Conservation (phyloP, 2,329 filamentous ascomycete species). For the Fusarium metavorans region DNA sequence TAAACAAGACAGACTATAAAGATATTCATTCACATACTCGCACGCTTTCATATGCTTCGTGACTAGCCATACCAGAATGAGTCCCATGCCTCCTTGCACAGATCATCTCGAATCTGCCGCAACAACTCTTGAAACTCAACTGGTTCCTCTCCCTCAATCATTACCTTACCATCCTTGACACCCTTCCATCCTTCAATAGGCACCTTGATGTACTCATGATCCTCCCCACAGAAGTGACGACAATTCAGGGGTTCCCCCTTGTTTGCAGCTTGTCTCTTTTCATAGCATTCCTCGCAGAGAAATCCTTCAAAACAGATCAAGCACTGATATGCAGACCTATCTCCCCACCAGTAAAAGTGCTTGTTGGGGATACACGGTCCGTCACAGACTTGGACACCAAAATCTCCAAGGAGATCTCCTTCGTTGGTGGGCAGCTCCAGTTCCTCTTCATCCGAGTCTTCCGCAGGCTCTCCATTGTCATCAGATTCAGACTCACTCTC, state of each 20-base stretch:
- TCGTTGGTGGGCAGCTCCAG: conserved; percentile 20
- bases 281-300: conserved; percentile 32
- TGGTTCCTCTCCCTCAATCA: conserved; percentile 32
- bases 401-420: conserved; percentile 17
- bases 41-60: neutral
- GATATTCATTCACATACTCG: neutral
- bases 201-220: conserved; percentile 29
- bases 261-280: conserved; percentile 19
- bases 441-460: neutral
- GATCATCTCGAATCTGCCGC: conserved; percentile 10
- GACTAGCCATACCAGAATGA: conserved; percentile 14
- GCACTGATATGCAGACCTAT: conserved; percentile 18
- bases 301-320: conserved; percentile 8
- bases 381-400: neutral
- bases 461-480: neutral
- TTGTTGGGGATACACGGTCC: conserved; percentile 13
- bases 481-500: neutral
- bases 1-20: neutral
- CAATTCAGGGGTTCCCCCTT: conserved; percentile 13
- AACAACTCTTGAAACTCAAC: conserved; percentile 29
- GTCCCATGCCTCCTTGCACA: conserved; percentile 28
- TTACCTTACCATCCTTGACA: conserved; percentile 30
- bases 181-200: conserved; percentile 36
- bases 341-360: conserved; percentile 30
- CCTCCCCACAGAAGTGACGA: conserved; percentile 22